A percentile compares a stretch with the other conserved stretches of the same genome.
These are phyloP conservation scores for Nyssa sinensis DNA, from an alignment of 148 eudicot species.

Conservation along the genomic window DNA sequence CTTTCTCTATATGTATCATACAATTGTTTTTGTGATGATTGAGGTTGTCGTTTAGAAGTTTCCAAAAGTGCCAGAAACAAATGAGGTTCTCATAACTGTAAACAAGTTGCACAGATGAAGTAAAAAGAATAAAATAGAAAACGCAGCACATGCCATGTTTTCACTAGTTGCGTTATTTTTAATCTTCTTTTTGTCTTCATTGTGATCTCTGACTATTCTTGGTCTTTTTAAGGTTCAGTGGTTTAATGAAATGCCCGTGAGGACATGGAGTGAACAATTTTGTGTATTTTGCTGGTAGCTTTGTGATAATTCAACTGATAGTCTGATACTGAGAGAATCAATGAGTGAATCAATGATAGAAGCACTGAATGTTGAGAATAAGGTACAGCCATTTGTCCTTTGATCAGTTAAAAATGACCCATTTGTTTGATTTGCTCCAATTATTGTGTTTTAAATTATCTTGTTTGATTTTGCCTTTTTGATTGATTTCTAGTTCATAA, in stretches of 20 bases:
- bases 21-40: constrained; percentile 25
- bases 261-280: constrained; percentile 6
- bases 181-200: constrained; percentile 31
- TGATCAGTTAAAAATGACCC: constrained; percentile 23
- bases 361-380: constrained; percentile 41
- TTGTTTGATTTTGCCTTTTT: constrained; percentile 15
- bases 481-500: constrained; percentile 5
- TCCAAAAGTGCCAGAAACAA: constrained; percentile 20
- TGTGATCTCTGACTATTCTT: constrained; percentile 17
- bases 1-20: background rate
- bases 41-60: constrained; percentile 17
- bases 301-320: constrained; percentile 23
- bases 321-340: constrained; percentile 33
- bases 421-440: constrained; percentile 21
- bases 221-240: constrained; percentile 10
- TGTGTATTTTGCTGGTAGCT: constrained; percentile 13
- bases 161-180: constrained; percentile 16
- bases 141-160: constrained; percentile 37
- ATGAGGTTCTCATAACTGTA: constrained; percentile 2
- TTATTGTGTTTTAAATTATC: constrained; percentile 9
- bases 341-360: constrained; percentile 73
- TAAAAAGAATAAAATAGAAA: constrained; percentile 10
- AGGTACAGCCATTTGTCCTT: constrained; percentile 48
- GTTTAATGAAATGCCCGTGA: constrained; percentile 21
- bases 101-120: constrained; percentile 5